These are phyloP conservation scores for Trapa bicornis DNA, from an alignment of 345 rosid species.

Conservation along the genomic window DNA sequence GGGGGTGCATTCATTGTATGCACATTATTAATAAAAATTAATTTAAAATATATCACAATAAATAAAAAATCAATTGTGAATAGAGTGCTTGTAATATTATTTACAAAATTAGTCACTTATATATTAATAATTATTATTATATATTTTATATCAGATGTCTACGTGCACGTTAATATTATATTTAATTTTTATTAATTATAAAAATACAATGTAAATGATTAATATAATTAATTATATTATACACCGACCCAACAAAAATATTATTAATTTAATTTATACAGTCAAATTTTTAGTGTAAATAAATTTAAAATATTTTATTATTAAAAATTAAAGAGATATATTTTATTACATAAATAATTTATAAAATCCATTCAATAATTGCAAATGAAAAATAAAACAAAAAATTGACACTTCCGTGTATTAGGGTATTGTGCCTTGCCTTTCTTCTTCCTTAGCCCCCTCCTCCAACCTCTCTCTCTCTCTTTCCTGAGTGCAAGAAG, in stretches of 20 bases:
- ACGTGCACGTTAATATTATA: too few relatives aligned
- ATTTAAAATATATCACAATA: not conserved
- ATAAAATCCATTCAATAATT: too few relatives aligned
- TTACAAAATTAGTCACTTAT: too few relatives aligned
- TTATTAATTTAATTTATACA: too few relatives aligned
- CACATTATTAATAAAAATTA: not conserved
- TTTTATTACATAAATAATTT: not conserved
- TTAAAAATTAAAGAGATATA: not conserved
- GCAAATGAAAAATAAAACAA: not conserved
- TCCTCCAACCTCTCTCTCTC: not conserved
- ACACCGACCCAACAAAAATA: too few relatives aligned
- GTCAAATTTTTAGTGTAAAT: not conserved
- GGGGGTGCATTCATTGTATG: slow-evolving; percentile 20
- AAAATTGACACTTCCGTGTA: not conserved
- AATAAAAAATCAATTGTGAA: not conserved
- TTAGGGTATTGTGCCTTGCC: not conserved
- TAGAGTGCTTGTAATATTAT: too few relatives aligned
- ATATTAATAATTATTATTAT: too few relatives aligned
- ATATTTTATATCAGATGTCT: too few relatives aligned
- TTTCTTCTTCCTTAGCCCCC: not conserved
- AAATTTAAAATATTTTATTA: not conserved
- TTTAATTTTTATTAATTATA: too few relatives aligned
- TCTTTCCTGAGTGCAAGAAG: not conserved
- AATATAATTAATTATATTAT: too few relatives aligned
- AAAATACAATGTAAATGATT: too few relatives aligned